These are phyloP conservation scores for Trichosporon sp. DNA, from an alignment of 1,284 basidiomycete species.

Conservation along the genomic window DNA sequence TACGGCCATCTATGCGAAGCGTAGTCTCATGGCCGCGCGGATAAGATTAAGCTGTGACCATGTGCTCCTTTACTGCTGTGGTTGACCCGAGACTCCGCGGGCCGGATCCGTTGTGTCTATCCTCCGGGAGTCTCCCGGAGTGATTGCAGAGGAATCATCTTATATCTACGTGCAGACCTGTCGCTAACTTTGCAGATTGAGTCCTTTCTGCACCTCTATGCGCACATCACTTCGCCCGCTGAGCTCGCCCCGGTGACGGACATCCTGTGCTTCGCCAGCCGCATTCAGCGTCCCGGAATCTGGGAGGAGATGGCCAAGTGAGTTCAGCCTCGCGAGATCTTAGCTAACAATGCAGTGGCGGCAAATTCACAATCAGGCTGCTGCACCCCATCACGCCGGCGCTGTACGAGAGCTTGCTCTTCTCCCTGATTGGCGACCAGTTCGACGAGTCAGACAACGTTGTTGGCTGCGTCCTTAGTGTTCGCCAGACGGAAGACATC, in stretches of 20 bases:
- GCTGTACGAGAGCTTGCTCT: constrained; percentile 43
- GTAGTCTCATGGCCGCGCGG: no score
- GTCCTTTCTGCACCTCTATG: constrained; percentile 48
- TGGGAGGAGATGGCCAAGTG: constrained; percentile 50
- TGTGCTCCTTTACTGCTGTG: no score
- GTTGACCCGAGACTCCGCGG: no score
- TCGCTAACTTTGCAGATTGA: constrained; percentile 39
- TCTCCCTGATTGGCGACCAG: constrained; percentile 48
- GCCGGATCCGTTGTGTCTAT: no score
- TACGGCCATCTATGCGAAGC: no score
- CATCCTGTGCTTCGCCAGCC: constrained; percentile 43
- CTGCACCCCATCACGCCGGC: constrained; percentile 42
- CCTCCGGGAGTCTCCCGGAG: no score
- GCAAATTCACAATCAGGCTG: constrained; percentile 46
- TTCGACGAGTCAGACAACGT: constrained; percentile 48
- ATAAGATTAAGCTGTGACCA: no score
- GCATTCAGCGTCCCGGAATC: constrained; percentile 45
- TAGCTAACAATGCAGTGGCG: constrained; percentile 27
- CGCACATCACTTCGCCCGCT: constrained; percentile 45
- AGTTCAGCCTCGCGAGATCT: constrained; percentile 11
- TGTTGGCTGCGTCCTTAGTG: constrained; percentile 47
- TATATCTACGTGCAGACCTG: no score
- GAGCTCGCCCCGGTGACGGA: constrained; percentile 48
- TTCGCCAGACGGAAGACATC: constrained; percentile 47
- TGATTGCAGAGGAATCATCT: no score